Percentiles rank a stretch among this genome's conserved stretches.
phyloP scores from a whole-genome alignment of 2,329 filamentous ascomycete species.

The Endocalyx cinctus region DNA sequence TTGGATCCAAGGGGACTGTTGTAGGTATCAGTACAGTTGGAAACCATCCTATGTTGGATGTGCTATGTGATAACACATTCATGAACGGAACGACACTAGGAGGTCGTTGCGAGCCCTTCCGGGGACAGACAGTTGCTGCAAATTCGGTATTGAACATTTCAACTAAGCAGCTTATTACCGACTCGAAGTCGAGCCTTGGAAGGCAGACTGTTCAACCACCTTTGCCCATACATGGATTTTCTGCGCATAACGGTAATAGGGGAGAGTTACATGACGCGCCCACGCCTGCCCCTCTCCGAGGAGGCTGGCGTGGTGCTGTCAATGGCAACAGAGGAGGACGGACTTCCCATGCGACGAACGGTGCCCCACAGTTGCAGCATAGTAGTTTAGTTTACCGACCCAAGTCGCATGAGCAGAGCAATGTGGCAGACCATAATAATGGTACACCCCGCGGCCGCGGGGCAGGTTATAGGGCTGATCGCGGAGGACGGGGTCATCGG shows the following conservation, averaged over 20 bases:
- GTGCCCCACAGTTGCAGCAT: conserved; percentile 42
- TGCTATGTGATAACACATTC: conserved; percentile 91
- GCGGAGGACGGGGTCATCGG: conserved; percentile 13
- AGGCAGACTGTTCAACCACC: conserved; percentile 44
- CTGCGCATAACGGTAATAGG: conserved; percentile 43
- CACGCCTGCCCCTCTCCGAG: conserved; percentile 50
- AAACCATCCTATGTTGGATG: conserved; percentile 76
- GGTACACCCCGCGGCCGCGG: conserved; percentile 24
- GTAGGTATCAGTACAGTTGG: conserved; percentile 87
- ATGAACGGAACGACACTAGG: conserved; percentile 95
- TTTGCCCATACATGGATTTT: conserved; percentile 27
- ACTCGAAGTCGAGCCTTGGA: conserved; percentile 54
- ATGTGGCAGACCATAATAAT: conserved; percentile 17
- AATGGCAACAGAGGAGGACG: conserved; percentile 38
- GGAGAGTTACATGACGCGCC: conserved; percentile 58
- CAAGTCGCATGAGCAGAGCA: conserved; percentile 17
- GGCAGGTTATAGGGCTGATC: conserved; percentile 10
- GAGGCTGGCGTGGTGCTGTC: conserved; percentile 54
- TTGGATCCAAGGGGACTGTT: conserved; percentile 88
- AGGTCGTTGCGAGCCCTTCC: conserved; percentile 86
- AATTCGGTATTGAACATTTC: conserved; percentile 87
- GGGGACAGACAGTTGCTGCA: conserved; percentile 84
- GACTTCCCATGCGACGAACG: conserved; percentile 23
- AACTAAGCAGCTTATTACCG: conserved; percentile 72
- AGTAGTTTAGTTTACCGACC: conserved; percentile 50